phyloP scores from a whole-genome alignment of 2,329 filamentous ascomycete species.

The Mollisia scopiformis region DNA sequence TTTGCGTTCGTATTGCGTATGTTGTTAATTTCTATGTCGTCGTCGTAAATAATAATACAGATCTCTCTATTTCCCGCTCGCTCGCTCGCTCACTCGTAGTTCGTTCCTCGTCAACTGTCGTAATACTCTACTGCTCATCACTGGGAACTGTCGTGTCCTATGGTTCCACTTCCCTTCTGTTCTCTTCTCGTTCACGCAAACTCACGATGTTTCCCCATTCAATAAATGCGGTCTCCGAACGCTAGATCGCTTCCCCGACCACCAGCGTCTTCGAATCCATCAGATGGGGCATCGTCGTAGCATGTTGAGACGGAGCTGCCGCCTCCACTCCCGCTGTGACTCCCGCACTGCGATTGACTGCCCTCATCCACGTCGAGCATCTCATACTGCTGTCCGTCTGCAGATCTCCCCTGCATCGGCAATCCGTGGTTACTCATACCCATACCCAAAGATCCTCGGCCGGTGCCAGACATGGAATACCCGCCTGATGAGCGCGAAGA shows the following conservation, averaged over 20 bases:
- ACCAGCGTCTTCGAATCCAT: constrained; percentile 29
- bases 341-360: constrained; percentile 40
- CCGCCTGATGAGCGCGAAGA: neutral
- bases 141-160: constrained; percentile 4
- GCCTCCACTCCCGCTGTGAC: constrained; percentile 35
- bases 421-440: too few species aligned
- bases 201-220: neutral
- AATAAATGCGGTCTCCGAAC: constrained; percentile 45
- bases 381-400: constrained; percentile 39
- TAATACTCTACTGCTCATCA: constrained; percentile 2
- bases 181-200: neutral
- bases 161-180: constrained; percentile 5
- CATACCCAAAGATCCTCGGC: constrained; percentile 23
- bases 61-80: neutral
- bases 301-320: constrained; percentile 39
- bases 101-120: constrained; percentile 23
- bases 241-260: constrained; percentile 37
- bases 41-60: constrained; percentile 29
- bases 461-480: constrained; percentile 21
- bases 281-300: constrained; percentile 46
- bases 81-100: neutral
- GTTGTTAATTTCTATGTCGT: too few species aligned
- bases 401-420: constrained; percentile 9
- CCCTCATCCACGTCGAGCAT: constrained; percentile 52
- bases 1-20: constrained; percentile 5